These are phyloP conservation scores for Paratinospora sagittata DNA, from an alignment of 164 flowering plant genomes.

Conservation along the genomic window DNA sequence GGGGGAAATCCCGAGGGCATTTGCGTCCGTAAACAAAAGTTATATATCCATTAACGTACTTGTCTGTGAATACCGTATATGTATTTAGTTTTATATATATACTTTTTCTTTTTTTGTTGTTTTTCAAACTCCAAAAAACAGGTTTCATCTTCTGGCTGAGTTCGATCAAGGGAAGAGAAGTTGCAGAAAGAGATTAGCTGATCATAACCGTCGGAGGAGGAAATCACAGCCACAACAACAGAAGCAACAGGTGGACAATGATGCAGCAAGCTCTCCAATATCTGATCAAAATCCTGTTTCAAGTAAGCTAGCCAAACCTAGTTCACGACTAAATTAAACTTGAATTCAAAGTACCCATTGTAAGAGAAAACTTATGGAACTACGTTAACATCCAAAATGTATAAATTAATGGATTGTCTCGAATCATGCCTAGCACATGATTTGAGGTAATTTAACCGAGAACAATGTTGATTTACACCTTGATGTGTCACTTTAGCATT, in stretches of 20 bases:
- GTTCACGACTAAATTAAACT: not conserved
- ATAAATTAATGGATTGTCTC: too few species aligned
- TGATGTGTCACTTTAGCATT: too few species aligned
- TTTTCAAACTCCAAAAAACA: slow-evolving; percentile 44
- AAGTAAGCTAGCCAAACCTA: slow-evolving; percentile 20
- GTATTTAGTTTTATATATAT: not conserved
- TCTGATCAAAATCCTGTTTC: slow-evolving; percentile 25
- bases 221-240: slow-evolving; percentile 24
- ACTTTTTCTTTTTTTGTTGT: not conserved
- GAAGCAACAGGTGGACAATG: slow-evolving; percentile 22
- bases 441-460: too few species aligned
- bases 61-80: slow-evolving; percentile 10
- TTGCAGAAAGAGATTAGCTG: slow-evolving; percentile 27
- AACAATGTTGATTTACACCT: too few species aligned
- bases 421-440: too few species aligned
- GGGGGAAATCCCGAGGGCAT: slow-evolving; percentile 50
- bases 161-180: slow-evolving; percentile 30
- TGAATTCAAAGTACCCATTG: too few species aligned
- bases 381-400: too few species aligned
- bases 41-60: not conserved
- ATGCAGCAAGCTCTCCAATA: slow-evolving; percentile 18
- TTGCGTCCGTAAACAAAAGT: slow-evolving; percentile 19
- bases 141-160: slow-evolving; percentile 29
- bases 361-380: not conserved
- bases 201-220: slow-evolving; percentile 28